phyloP scores from a whole-genome alignment of 768 basidiomycete genomes.

The Peribolospora baueri region DNA sequence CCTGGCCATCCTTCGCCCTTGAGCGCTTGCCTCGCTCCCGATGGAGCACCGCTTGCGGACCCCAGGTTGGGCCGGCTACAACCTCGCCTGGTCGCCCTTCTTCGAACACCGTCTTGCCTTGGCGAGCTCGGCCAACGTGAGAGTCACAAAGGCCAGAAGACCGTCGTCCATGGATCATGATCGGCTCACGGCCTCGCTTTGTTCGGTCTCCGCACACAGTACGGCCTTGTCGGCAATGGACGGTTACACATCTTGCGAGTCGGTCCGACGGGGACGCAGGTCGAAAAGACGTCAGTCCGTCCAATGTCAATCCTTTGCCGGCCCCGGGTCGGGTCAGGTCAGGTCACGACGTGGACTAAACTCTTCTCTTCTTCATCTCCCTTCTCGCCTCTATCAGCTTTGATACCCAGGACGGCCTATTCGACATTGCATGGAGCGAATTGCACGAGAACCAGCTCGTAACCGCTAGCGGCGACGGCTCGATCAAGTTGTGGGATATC shows the following conservation, averaged over 20 bases:
- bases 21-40: too few species aligned
- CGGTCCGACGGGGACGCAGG: slow-evolving; percentile 6
- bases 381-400: slow-evolving; percentile 28
- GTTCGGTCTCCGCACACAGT: slow-evolving; percentile 59
- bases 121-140: slow-evolving; percentile 11
- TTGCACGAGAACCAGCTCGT: slow-evolving; percentile 79
- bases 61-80: slow-evolving; percentile 18
- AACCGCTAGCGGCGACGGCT: slow-evolving; percentile 70
- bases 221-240: slow-evolving; percentile 85
- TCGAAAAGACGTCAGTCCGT: slow-evolving; percentile 14
- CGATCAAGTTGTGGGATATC: slow-evolving; percentile 71
- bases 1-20: too few species aligned
- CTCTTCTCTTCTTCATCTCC: slow-evolving; percentile 30
- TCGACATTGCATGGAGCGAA: slow-evolving; percentile 87
- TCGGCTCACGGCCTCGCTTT: slow-evolving; percentile 34
- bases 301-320: slow-evolving; percentile 29
- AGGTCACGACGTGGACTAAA: slow-evolving; percentile 26
- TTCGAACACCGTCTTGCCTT: slow-evolving; percentile 19
- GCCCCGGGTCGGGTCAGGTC: background rate
- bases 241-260: slow-evolving; percentile 31
- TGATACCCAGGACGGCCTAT: slow-evolving; percentile 70
- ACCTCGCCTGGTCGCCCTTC: slow-evolving; percentile 19
- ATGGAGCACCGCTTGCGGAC: slow-evolving; percentile 6
- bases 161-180: background rate
- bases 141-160: background rate